These are phyloP conservation scores for Pyrenula massariospora DNA, from an alignment of 495 filamentous ascomycete species.

Conservation along the genomic window DNA sequence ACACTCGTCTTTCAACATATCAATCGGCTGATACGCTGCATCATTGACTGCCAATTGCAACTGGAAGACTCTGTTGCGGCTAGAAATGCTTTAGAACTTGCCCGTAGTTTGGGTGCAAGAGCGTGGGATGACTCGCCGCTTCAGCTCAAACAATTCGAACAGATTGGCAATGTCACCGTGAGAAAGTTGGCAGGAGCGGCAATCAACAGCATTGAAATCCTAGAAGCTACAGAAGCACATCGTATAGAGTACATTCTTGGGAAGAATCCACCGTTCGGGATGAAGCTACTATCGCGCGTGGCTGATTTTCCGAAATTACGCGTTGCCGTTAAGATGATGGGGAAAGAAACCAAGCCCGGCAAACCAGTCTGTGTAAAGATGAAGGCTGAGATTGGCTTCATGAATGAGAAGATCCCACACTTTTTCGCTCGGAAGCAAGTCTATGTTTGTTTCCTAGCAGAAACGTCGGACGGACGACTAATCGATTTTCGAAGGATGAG, in stretches of 20 bases:
- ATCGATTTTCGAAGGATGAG: conserved; percentile 69
- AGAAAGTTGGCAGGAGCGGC: conserved; percentile 64
- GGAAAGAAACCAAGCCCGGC: conserved; percentile 30
- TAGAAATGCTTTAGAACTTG: conserved; percentile 64
- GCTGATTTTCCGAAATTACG: conserved; percentile 65
- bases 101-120: conserved; percentile 62
- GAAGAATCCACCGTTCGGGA: conserved; percentile 75
- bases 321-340: conserved; percentile 40
- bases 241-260: conserved; percentile 67
- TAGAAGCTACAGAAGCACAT: conserved; percentile 54
- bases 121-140: conserved; percentile 80
- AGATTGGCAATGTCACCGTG: conserved; percentile 67
- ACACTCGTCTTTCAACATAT: conserved; percentile 59
- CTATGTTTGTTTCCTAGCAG: conserved; percentile 62
- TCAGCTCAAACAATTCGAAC: conserved; percentile 78
- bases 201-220: conserved; percentile 57
- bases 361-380: conserved; percentile 45
- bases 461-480: conserved; percentile 62
- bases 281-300: conserved; percentile 49
- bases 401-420: conserved; percentile 52
- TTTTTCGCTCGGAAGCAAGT: conserved; percentile 52
- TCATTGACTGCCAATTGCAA: conserved; percentile 71
- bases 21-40: conserved; percentile 65
- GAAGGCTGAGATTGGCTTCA: conserved; percentile 57
- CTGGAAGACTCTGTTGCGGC: conserved; percentile 55